Conservation (phyloP, 345 rosid species). For the Geranium brycei region DNA sequence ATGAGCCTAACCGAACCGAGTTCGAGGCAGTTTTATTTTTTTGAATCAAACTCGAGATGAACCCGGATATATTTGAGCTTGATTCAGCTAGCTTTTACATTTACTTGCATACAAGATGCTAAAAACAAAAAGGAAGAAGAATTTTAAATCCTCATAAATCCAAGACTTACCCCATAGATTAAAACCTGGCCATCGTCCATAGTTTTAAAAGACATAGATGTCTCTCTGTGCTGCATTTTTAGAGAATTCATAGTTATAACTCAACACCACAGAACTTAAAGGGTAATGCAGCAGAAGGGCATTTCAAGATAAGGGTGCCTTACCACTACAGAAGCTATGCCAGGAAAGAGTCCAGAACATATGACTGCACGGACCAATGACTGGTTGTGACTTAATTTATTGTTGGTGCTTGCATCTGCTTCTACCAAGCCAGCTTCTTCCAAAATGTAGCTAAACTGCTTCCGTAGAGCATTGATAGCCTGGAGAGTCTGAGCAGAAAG, state of each 20-base stretch:
- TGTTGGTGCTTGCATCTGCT: slow-evolving; percentile 45
- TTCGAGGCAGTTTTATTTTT: too few relatives aligned
- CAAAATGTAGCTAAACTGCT: slow-evolving; percentile 75
- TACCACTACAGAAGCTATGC: slow-evolving; percentile 92
- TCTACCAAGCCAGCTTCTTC: slow-evolving; percentile 72
- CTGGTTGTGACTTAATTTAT: slow-evolving; percentile 82
- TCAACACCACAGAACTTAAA: background rate
- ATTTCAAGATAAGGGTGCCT: slow-evolving; percentile 9
- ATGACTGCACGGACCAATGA: slow-evolving; percentile 83
- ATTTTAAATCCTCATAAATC: background rate
- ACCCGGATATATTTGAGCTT: too few relatives aligned
- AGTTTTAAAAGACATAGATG: slow-evolving; percentile 89
- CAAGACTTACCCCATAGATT: slow-evolving; percentile 54
- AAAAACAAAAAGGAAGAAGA: background rate
- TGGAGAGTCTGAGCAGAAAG: slow-evolving; percentile 91
- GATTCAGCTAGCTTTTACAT: too few relatives aligned
- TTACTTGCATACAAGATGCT: background rate
- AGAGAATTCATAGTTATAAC: slow-evolving; percentile 8
- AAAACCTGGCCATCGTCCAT: slow-evolving; percentile 97
- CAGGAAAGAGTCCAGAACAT: slow-evolving; percentile 94
- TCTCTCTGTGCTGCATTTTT: slow-evolving; percentile 70
- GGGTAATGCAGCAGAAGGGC: background rate
- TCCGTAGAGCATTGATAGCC: slow-evolving; percentile 87
- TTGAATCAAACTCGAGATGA: too few relatives aligned
- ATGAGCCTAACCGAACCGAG: too few relatives aligned